Base-by-base conservation (phyloP, 352 stramenopile genomes). In the Globisporangium rhizosaccharum region DNA sequence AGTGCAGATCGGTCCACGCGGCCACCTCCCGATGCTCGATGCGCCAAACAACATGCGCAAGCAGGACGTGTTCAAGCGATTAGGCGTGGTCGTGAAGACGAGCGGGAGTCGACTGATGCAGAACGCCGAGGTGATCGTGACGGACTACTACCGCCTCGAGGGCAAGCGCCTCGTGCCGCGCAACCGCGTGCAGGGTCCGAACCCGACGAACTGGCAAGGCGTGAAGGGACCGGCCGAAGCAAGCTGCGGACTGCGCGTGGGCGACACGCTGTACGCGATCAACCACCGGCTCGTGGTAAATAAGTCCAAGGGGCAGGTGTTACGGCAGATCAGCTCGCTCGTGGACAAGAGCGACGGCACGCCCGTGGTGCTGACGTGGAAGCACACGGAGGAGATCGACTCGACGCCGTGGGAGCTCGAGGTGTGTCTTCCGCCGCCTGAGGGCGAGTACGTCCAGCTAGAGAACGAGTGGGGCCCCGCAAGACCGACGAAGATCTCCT, bases 251-350 rank as follows among this genome's bases (percentile, higher is more conserved):
- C 71, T 94, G n/a, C 82, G 85, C 53, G 68, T 83, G 6, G 82
- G 85, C 23, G 85, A 94, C 65, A 87, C 79, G 48, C 73, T 94
- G 42, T 92, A 94, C 65, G 82, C 85, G 41, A 87, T 94, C 58
- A 94, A 94, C 71, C 80, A 92, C 57, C 73, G 79, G 59, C 76
- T 91, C n/a, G 81, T 94, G 15, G 81, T 91, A 59, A 94, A 94
- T 72, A 92, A 92, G 67, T 88, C 81, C 50, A 87, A 83, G 65
- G 79, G 82, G 15, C 85, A 94, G 57, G 82, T 94, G 55, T 68
- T 94, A 51, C 75, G 82, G 65, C 79, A 92, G 63, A 88, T 94
- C 53, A 79, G 84, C 63, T 74, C 80, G 57, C 67, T 89, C 56
- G 63, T 88, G 42, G 81, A 87, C 57, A 94, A 92, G 62, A 83